These are phyloP conservation scores for Litsea cubeba DNA, from an alignment of 164 flowering plant genomes.

Conservation along the genomic window DNA sequence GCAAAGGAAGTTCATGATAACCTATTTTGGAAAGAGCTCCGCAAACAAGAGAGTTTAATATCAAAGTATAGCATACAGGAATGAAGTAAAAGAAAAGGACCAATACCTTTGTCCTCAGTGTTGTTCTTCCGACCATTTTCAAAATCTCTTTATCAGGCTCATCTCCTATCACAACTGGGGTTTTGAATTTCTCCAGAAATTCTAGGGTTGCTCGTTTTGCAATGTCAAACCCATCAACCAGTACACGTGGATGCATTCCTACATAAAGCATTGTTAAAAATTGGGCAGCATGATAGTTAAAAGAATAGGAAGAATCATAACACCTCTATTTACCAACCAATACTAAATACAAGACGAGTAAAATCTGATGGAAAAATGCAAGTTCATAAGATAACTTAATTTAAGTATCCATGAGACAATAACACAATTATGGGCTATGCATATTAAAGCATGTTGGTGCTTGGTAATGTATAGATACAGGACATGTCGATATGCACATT, in stretches of 20 bases:
- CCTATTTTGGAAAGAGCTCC: not conserved
- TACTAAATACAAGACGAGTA: not conserved
- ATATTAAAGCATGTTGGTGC: too few species aligned
- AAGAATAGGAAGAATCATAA: not conserved
- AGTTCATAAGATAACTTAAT: not conserved
- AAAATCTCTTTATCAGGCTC: constrained; percentile 92
- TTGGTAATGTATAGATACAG: too few species aligned
- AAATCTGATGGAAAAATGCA: not conserved
- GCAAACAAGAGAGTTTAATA: not conserved
- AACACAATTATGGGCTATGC: not conserved
- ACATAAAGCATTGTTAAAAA: constrained; percentile 8
- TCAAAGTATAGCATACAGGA: not conserved
- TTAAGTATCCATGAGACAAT: not conserved
- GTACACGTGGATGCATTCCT: constrained; percentile 99
- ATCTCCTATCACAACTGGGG: constrained; percentile 83
- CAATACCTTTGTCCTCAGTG: constrained; percentile 85
- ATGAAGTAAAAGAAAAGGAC: not conserved
- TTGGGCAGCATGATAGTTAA: not conserved
- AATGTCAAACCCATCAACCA: constrained; percentile 99
- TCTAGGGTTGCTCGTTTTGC: constrained; percentile 94
- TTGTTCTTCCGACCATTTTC: constrained; percentile 98
- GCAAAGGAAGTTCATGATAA: not conserved
- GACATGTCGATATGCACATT: too few species aligned
- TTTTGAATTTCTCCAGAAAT: constrained; percentile 90
- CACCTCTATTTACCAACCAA: not conserved